Conservation (phyloP, 306 rosid species). For the Quercus parvula region DNA sequence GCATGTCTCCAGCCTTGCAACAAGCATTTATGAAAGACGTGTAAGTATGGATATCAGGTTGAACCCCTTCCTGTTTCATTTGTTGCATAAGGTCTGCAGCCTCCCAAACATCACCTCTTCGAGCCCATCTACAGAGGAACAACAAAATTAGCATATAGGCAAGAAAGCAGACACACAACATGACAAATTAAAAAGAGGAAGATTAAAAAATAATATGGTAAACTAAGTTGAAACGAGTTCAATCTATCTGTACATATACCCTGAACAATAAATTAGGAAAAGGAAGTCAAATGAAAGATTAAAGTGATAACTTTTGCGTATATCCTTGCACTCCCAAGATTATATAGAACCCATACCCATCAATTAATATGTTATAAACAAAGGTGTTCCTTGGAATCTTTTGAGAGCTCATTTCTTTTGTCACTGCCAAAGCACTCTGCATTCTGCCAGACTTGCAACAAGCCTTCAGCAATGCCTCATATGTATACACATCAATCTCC, state of each 20-base stretch:
- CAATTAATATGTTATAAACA: slow-evolving; percentile 87
- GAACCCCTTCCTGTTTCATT: slow-evolving; percentile 80
- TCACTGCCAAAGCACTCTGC: slow-evolving; percentile 97
- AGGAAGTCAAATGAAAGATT: background rate
- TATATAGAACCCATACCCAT: slow-evolving; percentile 61
- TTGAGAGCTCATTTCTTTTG: slow-evolving; percentile 83
- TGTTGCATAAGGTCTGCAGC: slow-evolving; percentile 97
- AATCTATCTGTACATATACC: background rate
- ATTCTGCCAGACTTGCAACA: slow-evolving; percentile 97
- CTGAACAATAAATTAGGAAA: background rate
- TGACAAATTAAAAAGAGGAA: background rate
- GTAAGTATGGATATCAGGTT: slow-evolving; percentile 89
- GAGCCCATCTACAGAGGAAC: slow-evolving; percentile 71
- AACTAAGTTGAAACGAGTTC: background rate
- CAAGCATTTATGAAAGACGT: slow-evolving; percentile 92
- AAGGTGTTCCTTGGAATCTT: slow-evolving; percentile 84
- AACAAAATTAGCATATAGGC: slow-evolving; percentile 13
- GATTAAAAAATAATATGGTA: background rate
- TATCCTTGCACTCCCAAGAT: background rate
- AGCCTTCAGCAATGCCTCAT: slow-evolving; percentile 92
- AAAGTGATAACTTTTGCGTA: background rate
- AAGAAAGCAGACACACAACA: background rate
- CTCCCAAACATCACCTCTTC: slow-evolving; percentile 99
- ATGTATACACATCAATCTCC: slow-evolving; percentile 77
- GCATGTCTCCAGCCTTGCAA: slow-evolving; percentile 96